These are phyloP conservation scores for Diaporthe nobilis DNA, from an alignment of 2,329 filamentous ascomycete species.

Conservation along the genomic window DNA sequence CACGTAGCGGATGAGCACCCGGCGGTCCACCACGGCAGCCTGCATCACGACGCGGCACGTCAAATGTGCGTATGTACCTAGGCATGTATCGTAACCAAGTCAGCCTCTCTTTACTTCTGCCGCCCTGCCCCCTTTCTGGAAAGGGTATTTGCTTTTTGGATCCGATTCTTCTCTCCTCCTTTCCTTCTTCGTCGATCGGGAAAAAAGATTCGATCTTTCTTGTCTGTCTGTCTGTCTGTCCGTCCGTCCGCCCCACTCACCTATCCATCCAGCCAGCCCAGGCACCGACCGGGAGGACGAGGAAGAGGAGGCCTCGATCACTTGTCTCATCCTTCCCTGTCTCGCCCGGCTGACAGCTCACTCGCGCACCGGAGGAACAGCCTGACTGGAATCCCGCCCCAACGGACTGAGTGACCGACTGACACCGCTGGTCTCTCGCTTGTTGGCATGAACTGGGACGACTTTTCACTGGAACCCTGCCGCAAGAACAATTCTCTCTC, in stretches of 20 bases:
- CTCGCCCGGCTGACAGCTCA: not conserved
- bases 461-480: not conserved
- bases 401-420: not conserved
- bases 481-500: not conserved
- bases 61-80: not conserved
- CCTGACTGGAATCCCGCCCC: not conserved
- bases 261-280: not conserved
- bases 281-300: not conserved
- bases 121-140: not conserved
- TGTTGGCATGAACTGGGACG: not conserved
- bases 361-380: not conserved
- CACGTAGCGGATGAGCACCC: not conserved
- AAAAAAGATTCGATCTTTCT: not conserved
- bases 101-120: conserved; percentile 7
- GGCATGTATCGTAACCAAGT: not conserved
- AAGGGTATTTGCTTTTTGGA: not conserved
- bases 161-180: not conserved
- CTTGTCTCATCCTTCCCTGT: conserved; percentile 28
- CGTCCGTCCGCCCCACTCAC: not conserved
- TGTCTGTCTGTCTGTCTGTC: too few species aligned
- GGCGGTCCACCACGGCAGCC: not conserved
- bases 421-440: not conserved
- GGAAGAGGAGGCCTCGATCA: conserved; percentile 30
- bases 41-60: conserved; percentile 4
- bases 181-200: conserved; percentile 11